phyloP scores from a whole-genome alignment of 768 basidiomycete genomes.

The Crucibulum laeve region DNA sequence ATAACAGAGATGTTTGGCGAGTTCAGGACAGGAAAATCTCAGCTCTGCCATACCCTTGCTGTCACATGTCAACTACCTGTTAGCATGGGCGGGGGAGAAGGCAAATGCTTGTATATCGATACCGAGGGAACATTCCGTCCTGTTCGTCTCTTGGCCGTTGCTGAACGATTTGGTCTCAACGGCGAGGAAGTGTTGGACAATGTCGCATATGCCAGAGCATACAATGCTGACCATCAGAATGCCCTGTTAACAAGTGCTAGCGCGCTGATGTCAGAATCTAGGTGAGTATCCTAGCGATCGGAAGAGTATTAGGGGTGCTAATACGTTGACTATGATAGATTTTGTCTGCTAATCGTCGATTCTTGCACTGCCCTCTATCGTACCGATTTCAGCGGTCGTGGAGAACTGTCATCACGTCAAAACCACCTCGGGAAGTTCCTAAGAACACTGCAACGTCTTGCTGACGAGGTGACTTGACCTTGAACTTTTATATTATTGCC shows the following conservation, averaged over 20 bases:
- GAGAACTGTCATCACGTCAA: slow-evolving; percentile 92
- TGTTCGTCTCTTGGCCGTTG: slow-evolving; percentile 88
- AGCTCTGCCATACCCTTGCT: slow-evolving; percentile 95
- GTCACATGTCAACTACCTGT: slow-evolving; percentile 98
- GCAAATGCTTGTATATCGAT: slow-evolving; percentile 98
- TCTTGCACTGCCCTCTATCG: slow-evolving; percentile 95
- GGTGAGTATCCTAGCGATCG: slow-evolving; percentile 45
- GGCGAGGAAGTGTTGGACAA: slow-evolving; percentile 98
- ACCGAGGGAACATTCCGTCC: slow-evolving; percentile 99
- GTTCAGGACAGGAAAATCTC: slow-evolving; percentile 97
- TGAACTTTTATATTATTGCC: slow-evolving; percentile 7
- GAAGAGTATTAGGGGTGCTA: not conserved
- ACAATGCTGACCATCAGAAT: slow-evolving; percentile 97
- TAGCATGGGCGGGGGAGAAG: slow-evolving; percentile 97
- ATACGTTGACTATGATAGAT: slow-evolving; percentile 44
- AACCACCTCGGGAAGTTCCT: slow-evolving; percentile 95
- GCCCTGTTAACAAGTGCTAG: slow-evolving; percentile 86
- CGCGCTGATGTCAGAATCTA: slow-evolving; percentile 98
- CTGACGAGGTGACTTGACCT: slow-evolving; percentile 74
- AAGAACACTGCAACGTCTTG: slow-evolving; percentile 85
- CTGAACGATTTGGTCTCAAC: slow-evolving; percentile 93
- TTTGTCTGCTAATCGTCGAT: slow-evolving; percentile 94
- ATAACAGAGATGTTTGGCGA: slow-evolving; percentile 99
- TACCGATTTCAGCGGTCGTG: slow-evolving; percentile 93
- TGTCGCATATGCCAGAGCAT: slow-evolving; percentile 96